These are phyloP conservation scores for Russula virescens DNA, from an alignment of 768 basidiomycete genomes.

Conservation along the genomic window DNA sequence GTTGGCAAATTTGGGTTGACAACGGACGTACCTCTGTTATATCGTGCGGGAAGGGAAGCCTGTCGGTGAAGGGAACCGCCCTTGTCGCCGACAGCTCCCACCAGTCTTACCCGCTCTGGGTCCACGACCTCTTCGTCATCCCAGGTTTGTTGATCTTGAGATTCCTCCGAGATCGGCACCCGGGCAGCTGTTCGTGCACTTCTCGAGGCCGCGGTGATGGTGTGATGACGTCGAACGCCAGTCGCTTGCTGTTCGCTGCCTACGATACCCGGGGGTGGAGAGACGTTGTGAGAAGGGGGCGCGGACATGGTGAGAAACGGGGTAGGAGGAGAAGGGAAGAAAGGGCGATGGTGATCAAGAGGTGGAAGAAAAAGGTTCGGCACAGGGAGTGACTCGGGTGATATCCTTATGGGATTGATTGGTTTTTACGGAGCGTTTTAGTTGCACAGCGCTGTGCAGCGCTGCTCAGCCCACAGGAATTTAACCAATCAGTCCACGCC, in stretches of 20 bases:
- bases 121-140: conserved; percentile 20
- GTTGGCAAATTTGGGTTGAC: not conserved
- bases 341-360: not conserved
- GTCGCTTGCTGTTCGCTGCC: conserved; percentile 7
- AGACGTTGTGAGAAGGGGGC: conserved; percentile 19
- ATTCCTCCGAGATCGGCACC: conserved; percentile 22
- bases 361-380: not conserved
- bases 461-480: too few relatives aligned
- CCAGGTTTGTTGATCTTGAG: conserved; percentile 23
- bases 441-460: not conserved
- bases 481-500: not conserved
- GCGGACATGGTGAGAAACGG: conserved; percentile 14
- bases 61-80: conserved; percentile 25
- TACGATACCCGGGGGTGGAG: conserved; percentile 19
- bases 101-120: conserved; percentile 16
- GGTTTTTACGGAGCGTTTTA: not conserved
- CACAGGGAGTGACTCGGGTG: not conserved
- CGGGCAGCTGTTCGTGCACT: conserved; percentile 19
- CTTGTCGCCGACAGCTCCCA: conserved; percentile 23
- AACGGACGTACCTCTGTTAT: conserved; percentile 21
- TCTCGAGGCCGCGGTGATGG: conserved; percentile 24
- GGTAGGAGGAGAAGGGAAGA: not conserved
- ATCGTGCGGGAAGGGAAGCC: conserved; percentile 22
- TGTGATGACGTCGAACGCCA: conserved; percentile 24
- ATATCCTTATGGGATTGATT: not conserved